These are phyloP conservation scores for Nitzschia putrida DNA, from an alignment of 108 stramenopile genomes.

Conservation along the genomic window DNA sequence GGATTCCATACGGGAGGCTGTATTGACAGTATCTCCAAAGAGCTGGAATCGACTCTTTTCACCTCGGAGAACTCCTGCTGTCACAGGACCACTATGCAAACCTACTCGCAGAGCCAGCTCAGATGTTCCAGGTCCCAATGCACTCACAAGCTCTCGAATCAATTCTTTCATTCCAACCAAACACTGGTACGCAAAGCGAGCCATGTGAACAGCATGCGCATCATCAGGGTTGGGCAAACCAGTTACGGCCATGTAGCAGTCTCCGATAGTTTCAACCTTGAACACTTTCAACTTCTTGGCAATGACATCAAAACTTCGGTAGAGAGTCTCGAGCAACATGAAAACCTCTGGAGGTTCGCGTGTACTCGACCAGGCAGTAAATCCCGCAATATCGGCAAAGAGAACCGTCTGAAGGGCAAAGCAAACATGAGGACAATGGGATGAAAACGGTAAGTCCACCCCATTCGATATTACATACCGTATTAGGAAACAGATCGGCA, in stretches of 20 bases:
- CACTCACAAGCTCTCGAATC: conserved; percentile 19
- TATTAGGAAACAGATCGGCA: conserved; percentile 36
- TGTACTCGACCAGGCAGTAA: conserved; percentile 31
- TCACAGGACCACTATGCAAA: conserved; percentile 57
- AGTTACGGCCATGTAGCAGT: conserved; percentile 65
- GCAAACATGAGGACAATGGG: background rate
- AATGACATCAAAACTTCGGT: conserved; percentile 35
- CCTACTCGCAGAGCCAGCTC: conserved; percentile 53
- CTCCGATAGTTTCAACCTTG: conserved; percentile 53
- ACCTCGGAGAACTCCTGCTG: conserved; percentile 62
- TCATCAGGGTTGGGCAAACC: conserved; percentile 53
- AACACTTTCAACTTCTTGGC: conserved; percentile 31
- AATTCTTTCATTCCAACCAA: conserved; percentile 41
- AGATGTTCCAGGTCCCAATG: conserved; percentile 35
- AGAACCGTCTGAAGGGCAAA: conserved; percentile 4
- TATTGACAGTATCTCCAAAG: conserved; percentile 76
- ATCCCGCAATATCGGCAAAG: conserved; percentile 40
- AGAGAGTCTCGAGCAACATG: conserved; percentile 32
- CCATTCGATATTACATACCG: no score
- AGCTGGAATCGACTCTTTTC: conserved; percentile 61
- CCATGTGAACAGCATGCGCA: conserved; percentile 54
- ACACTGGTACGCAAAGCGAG: conserved; percentile 54
- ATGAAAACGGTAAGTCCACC: no score
- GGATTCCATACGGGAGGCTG: conserved; percentile 53
- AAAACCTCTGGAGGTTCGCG: conserved; percentile 35